A percentile compares a stretch with the other conserved stretches of the same genome.
phyloP scores from a whole-genome alignment of 495 filamentous ascomycete genomes.

The Hypoxylon subgilvum region DNA sequence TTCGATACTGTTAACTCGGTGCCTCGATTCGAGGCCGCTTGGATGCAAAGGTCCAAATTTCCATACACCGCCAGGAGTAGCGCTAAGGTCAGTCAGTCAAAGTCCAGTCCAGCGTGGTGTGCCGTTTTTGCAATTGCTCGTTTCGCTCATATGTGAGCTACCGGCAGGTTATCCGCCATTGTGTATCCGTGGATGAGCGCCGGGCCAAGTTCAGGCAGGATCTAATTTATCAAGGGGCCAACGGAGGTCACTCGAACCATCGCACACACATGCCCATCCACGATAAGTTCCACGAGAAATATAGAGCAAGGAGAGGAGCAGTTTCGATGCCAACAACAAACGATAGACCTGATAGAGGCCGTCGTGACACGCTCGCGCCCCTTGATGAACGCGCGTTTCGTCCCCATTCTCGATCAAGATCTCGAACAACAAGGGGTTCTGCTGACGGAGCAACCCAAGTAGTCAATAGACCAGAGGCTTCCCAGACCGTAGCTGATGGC shows the following conservation, averaged over 20 bases:
- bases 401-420: conserved; percentile 38
- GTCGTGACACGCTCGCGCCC: conserved; percentile 33
- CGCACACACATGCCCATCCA: conserved; percentile 50
- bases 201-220: conserved; percentile 74
- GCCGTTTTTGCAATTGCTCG: conserved; percentile 61
- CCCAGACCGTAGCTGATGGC: conserved; percentile 41
- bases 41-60: conserved; percentile 83
- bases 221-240: conserved; percentile 66
- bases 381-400: conserved; percentile 31
- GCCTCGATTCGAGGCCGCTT: conserved; percentile 80
- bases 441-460: conserved; percentile 6
- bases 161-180: conserved; percentile 64
- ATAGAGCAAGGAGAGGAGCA: conserved; percentile 30
- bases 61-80: conserved; percentile 82
- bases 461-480: conserved; percentile 1
- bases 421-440: conserved; percentile 32
- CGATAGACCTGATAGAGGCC: conserved; percentile 24
- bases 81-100: conserved; percentile 59
- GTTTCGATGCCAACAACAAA: not conserved
- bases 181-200: conserved; percentile 79
- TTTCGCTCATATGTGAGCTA: conserved; percentile 55
- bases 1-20: conserved; percentile 86
- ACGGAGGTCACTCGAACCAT: conserved; percentile 43
- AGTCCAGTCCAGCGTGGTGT: too few species aligned
- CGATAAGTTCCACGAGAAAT: conserved; percentile 47